These are phyloP conservation scores for Alternaria alternata DNA, from an alignment of 2,329 filamentous ascomycete genomes.

Conservation along the genomic window DNA sequence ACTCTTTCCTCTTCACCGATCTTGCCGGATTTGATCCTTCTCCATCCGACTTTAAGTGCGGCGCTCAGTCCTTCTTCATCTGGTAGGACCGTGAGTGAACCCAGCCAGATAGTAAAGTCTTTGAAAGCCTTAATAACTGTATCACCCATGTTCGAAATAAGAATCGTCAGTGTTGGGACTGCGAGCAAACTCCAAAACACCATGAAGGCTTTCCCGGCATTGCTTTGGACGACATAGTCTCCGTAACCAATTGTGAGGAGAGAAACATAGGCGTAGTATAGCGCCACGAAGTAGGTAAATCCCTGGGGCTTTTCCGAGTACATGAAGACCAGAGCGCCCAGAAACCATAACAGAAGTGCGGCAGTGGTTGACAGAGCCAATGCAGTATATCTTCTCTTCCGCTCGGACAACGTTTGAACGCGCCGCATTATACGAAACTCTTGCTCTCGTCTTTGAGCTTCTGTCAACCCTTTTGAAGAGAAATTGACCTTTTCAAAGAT, in stretches of 20 bases:
- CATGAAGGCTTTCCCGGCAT: slow-evolving; percentile 63
- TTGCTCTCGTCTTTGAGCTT: slow-evolving; percentile 55
- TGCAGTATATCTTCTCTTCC: slow-evolving; percentile 51
- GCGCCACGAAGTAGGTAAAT: slow-evolving; percentile 61
- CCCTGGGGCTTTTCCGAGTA: slow-evolving; percentile 55
- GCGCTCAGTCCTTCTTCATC: slow-evolving; percentile 55
- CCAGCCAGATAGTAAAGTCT: slow-evolving; percentile 64
- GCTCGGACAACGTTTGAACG: slow-evolving; percentile 49
- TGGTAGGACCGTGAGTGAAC: slow-evolving; percentile 63
- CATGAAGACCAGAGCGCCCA: slow-evolving; percentile 62
- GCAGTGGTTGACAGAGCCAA: slow-evolving; percentile 51
- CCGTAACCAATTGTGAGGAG: slow-evolving; percentile 66
- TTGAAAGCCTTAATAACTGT: slow-evolving; percentile 63
- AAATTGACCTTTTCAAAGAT: slow-evolving; percentile 53
- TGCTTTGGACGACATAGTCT: slow-evolving; percentile 57
- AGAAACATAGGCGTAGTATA: slow-evolving; percentile 63
- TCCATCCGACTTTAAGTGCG: slow-evolving; percentile 42
- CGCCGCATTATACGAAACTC: slow-evolving; percentile 57
- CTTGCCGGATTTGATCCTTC: slow-evolving; percentile 35
- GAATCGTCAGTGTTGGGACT: slow-evolving; percentile 62
- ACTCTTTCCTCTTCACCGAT: slow-evolving; percentile 21
- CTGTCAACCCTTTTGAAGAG: slow-evolving; percentile 49
- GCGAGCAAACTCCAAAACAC: slow-evolving; percentile 65
- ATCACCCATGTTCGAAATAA: slow-evolving; percentile 64
- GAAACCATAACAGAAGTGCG: slow-evolving; percentile 54